Base-by-base conservation (phyloP, 2,329 filamentous ascomycete genomes). In the Pyrenophora graminea region DNA sequence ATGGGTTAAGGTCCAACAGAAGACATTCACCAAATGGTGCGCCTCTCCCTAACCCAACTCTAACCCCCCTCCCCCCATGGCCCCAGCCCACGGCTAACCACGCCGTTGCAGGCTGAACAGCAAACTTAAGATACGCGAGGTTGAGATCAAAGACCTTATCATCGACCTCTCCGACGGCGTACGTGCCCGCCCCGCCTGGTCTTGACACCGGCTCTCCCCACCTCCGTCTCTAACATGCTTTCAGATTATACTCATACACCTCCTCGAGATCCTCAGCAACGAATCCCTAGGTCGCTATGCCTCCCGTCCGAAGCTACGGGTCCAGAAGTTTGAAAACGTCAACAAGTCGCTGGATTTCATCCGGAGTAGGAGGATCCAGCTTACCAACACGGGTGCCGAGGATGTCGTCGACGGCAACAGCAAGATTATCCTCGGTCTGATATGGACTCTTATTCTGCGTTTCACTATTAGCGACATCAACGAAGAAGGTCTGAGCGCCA, bases 381-480 rank as follows among this genome's bases (percentile, higher is more conserved):
- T 99, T 87, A 97, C 91, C 62, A 99, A 99, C 65, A 97, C 97
- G 67, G 94, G 94, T 45, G 94, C 94, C 6, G 94, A 97, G 75
- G 94, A 99, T 81, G 90, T 99, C 19, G 94, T 99, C 25, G 93
- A 99, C 74, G 94, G 94, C 31, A 99, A 97, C 74, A 85, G 89
- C 63, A 99, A 97, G 81, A 97, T 99, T 69, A 96, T 97, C 53
- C 81, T 99, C 25, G 94, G 94, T 25, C 80, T 99, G 64, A 97
- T 99, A 75, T 99, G 94, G 94, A 99, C 92, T 5, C 81, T 99
- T 57, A 99, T 99, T 87, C 80, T 97, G 61, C 85, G 94, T 43
- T 99, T 99, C 74, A 99, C 94, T 63, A 99, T 99, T 72, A 97
- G 88, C 73, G 94, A 99, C 75, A 99, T 99, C 79, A 97, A 95